Conservation (phyloP, 805 yeast genomes). For the Metschnikowia hibisci region DNA sequence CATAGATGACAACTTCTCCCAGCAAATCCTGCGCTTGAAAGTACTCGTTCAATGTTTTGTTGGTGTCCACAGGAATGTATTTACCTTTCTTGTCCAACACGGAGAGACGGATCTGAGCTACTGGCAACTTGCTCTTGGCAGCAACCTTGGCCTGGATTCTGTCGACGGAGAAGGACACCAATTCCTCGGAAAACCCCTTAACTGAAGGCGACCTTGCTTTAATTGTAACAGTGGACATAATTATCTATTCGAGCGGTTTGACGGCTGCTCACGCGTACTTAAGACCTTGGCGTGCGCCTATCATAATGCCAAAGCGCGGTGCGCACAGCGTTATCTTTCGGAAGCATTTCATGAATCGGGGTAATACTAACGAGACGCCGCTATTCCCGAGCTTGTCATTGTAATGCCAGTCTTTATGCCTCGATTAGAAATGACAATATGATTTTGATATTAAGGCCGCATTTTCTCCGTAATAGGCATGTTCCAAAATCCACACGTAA, state of each 20-base stretch:
- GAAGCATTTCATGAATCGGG: background rate
- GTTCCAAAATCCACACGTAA: too few species aligned
- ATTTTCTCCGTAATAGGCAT: too few species aligned
- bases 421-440: background rate
- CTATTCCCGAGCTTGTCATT: background rate
- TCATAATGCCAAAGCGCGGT: slow-evolving; percentile 1
- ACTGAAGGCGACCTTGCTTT: slow-evolving; percentile 60
- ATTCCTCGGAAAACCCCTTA: slow-evolving; percentile 44
- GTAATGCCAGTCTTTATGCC: background rate
- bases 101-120: slow-evolving; percentile 28
- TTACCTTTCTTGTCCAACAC: slow-evolving; percentile 23
- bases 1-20: slow-evolving; percentile 45
- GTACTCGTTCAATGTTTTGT: slow-evolving; percentile 27
- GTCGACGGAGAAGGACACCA: slow-evolving; percentile 31
- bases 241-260: background rate
- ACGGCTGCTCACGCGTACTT: background rate
- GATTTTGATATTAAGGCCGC: background rate
- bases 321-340: background rate
- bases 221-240: slow-evolving; percentile 47
- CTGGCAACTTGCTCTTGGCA: slow-evolving; percentile 37
- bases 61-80: slow-evolving; percentile 43
- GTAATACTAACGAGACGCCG: background rate
- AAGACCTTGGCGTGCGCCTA: slow-evolving; percentile 2
- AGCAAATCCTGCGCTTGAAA: slow-evolving; percentile 45
- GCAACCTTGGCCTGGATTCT: slow-evolving; percentile 45